A percentile compares a stretch with the other conserved stretches of the same genome.
These are phyloP conservation scores for Suillus variegatus DNA, from an alignment of 768 basidiomycete genomes.

Conservation along the genomic window DNA sequence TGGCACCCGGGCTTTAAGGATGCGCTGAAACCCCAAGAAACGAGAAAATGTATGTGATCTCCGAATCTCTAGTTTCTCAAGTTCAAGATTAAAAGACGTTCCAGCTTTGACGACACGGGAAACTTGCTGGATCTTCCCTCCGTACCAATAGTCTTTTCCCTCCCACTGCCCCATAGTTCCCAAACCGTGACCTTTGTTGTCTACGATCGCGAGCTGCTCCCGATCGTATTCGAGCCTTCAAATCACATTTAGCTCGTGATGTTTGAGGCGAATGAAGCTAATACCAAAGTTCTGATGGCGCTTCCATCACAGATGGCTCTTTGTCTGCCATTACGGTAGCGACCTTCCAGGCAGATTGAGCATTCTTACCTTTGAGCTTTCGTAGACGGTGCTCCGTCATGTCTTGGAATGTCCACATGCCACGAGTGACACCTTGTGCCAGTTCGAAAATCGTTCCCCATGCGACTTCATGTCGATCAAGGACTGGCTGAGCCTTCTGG, in stretches of 20 bases:
- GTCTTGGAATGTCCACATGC: constrained; percentile 26
- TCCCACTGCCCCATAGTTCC: neutral
- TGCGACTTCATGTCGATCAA: constrained; percentile 35
- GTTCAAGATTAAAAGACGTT: constrained; percentile 36
- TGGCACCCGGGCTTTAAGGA: constrained; percentile 57
- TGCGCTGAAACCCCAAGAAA: constrained; percentile 60
- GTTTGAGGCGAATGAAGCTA: neutral
- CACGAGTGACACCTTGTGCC: constrained; percentile 41
- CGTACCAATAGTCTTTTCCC: constrained; percentile 55
- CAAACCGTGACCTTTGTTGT: constrained; percentile 39
- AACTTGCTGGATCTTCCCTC: constrained; percentile 66
- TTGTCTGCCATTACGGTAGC: constrained; percentile 24
- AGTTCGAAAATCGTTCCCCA: constrained; percentile 49
- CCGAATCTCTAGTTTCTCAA: constrained; percentile 58
- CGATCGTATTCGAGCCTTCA: constrained; percentile 55
- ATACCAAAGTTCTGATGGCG: constrained; percentile 24
- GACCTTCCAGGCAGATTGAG: constrained; percentile 30
- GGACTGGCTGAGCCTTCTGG: constrained; percentile 22
- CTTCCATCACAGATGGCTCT: neutral
- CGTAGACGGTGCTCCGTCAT: too few species aligned
- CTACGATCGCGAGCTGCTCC: constrained; percentile 62
- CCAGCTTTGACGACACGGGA: constrained; percentile 37
- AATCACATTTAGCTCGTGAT: neutral
- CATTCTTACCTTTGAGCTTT: constrained; percentile 28
- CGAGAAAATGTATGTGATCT: constrained; percentile 68